A percentile compares a stretch with the other conserved stretches of the same genome.
Conservation (phyloP, 2,329 filamentous ascomycete genomes). For the Orbilia brochopaga region DNA sequence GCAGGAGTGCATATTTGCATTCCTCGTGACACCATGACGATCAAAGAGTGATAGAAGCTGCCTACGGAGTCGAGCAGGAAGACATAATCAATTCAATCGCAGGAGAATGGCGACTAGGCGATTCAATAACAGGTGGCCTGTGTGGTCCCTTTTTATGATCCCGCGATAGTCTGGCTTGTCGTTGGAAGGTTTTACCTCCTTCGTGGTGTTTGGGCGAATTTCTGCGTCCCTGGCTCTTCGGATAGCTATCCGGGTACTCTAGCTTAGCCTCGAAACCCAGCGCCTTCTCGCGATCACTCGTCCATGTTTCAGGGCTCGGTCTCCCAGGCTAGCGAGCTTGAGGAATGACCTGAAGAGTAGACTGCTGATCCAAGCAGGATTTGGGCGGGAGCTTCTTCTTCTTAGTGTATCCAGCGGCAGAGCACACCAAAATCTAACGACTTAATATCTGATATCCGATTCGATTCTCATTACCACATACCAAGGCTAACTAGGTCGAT, state of each 20-base stretch:
- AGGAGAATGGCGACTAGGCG: constrained; percentile 22
- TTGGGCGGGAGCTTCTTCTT: constrained; percentile 41
- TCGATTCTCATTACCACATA: constrained; percentile 20
- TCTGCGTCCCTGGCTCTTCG: constrained; percentile 27
- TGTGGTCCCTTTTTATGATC: constrained; percentile 17
- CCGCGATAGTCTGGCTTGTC: constrained; percentile 34
- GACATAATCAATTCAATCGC: constrained; percentile 20
- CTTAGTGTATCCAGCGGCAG: constrained; percentile 33
- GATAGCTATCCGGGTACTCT: constrained; percentile 19
- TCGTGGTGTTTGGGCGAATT: constrained; percentile 18
- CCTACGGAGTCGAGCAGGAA: background rate
- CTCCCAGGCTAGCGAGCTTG: constrained; percentile 33
- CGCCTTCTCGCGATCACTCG: constrained; percentile 24
- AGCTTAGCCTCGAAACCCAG: constrained; percentile 7
- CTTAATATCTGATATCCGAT: constrained; percentile 48
- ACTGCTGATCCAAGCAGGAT: constrained; percentile 42
- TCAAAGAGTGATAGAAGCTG: background rate
- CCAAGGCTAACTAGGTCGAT: constrained; percentile 36
- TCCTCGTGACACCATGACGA: background rate
- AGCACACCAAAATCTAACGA: constrained; percentile 28
- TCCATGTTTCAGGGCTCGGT: constrained; percentile 36
- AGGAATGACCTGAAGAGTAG: constrained; percentile 14
- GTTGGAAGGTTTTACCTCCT: constrained; percentile 21
- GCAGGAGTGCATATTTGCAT: background rate
- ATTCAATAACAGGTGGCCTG: constrained; percentile 13